These are phyloP conservation scores for Vitis rotundifolia DNA, from an alignment of 164 flowering plant species.

Conservation along the genomic window DNA sequence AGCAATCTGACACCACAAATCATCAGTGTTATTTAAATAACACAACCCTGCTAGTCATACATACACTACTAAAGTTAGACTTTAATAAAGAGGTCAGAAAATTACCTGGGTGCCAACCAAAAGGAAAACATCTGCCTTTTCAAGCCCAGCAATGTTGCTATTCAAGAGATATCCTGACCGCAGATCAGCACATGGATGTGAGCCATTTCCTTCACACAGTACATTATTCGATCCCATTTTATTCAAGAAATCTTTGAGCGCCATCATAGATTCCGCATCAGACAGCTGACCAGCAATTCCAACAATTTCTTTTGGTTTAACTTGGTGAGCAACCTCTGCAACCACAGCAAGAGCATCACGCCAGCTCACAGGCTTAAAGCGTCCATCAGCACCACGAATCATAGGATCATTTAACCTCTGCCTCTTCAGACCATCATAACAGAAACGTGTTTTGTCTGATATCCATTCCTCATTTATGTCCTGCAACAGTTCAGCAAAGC, in stretches of 20 bases:
- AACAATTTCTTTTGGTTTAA: slow-evolving; percentile 84
- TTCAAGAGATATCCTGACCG: slow-evolving; percentile 67
- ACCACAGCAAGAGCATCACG: slow-evolving; percentile 94
- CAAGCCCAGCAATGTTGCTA: no score
- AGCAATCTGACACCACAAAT: no score
- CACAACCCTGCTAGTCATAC: no score
- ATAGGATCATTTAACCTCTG: slow-evolving; percentile 97
- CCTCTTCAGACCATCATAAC: slow-evolving; percentile 96
- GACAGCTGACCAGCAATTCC: slow-evolving; percentile 93
- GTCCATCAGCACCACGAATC: slow-evolving; percentile 97
- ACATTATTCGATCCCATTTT: slow-evolving; percentile 92
- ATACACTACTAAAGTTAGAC: no score
- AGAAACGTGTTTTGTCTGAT: slow-evolving; percentile 99
- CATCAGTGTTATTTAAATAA: no score
- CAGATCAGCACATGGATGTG: slow-evolving; percentile 71
- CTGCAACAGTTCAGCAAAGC: slow-evolving; percentile 40
- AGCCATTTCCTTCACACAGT: slow-evolving; percentile 87
- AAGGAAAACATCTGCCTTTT: no score
- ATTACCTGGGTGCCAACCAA: no score
- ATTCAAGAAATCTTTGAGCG: slow-evolving; percentile 92
- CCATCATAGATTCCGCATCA: slow-evolving; percentile 99
- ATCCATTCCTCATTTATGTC: slow-evolving; percentile 99
- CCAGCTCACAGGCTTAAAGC: slow-evolving; percentile 93
- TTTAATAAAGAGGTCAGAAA: no score
- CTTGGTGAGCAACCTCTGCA: slow-evolving; percentile 75